Evolutionary conservation across 2,329 filamentous ascomycete genomes (phyloP).

Genomic region (Xylariaceae sp.): DNA sequence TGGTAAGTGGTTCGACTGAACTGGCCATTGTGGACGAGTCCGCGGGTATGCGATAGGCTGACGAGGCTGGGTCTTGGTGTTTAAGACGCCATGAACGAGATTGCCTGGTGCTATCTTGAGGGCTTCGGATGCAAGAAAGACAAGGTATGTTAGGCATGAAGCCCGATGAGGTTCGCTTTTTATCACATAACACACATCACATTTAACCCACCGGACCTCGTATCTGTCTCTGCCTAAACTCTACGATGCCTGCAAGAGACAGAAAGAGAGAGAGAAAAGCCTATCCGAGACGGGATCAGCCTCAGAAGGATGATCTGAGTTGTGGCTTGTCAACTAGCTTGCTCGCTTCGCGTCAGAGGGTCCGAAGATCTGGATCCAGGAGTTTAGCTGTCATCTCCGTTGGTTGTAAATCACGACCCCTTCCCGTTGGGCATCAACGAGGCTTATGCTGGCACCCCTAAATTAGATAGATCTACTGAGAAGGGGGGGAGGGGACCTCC

Average conservation of each 20-base stretch:
- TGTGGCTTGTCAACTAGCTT: conserved; percentile 4
- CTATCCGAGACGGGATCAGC: neutral
- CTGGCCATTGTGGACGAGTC: conserved; percentile 10
- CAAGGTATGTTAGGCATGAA: conserved; percentile 71
- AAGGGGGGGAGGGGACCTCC: no score
- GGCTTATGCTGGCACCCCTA: conserved; percentile 32
- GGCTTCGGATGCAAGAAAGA: conserved; percentile 98
- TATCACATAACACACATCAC: neutral
- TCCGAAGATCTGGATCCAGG: neutral
- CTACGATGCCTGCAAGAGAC: no score
- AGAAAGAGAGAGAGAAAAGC: neutral
- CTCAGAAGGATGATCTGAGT: neutral
- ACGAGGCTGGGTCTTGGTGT: conserved; percentile 31
- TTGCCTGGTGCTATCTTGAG: conserved; percentile 92
- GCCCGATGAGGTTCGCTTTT: conserved; percentile 2
- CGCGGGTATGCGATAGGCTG: conserved; percentile 28
- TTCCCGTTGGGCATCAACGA: conserved; percentile 46
- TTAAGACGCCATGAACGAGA: conserved; percentile 93
- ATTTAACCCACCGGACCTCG: neutral
- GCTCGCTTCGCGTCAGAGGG: neutral
- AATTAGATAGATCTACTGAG: no score
- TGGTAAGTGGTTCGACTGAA: conserved; percentile 47
- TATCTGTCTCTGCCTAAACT: neutral
- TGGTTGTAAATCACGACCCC: conserved; percentile 23
- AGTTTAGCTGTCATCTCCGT: conserved; percentile 13